Base-by-base conservation (phyloP, 2,329 filamentous ascomycete genomes). In the Aotearoamyces nothofagi region DNA sequence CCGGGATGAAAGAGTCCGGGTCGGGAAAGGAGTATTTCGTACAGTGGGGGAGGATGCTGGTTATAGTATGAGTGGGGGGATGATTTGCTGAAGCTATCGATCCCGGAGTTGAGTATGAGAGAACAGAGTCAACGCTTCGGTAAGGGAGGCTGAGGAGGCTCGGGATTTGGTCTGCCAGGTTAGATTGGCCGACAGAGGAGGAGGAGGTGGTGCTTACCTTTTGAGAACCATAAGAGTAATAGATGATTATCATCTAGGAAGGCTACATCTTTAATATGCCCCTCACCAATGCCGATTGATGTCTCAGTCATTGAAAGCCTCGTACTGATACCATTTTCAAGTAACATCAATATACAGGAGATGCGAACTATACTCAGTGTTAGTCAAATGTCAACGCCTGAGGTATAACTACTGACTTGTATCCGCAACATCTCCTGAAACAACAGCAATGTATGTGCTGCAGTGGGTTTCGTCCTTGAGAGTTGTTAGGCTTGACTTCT, bases 251-350 rank as follows among this genome's bases (percentile, higher is more conserved):
- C 35, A 24, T 49, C 39, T 6, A 43, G 32, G 20, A 51, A 42
- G 28, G 43, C 49, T 8, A 50, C 17, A 33, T 50, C 48, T 29
- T 40, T 44, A 17, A 52, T 37, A 9, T 23, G 27, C 9, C 48
- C 48, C 33, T 39, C 30, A 13, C 43, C 45, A 26, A 52, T 33
- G 22, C 44, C 34, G 6, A 51, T 16, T 11, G 26, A 22, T 22
- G 39, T 31, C 14, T 36, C 37, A 24, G 39, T 36, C 5, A 37
- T 33, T n/a, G 26, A 27, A 7, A 35, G 26, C 5, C 41, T 26
- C 19, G 36, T 38, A 28, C 49, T 52, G 8, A 49, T 41, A 9
- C 48, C 46, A 27, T 42, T 47, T 28, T 49, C 40, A 12, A 50
- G 38, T 14, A 24, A 20, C 9, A 51, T 25, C 10, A 22, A 30